A percentile compares a stretch with the other conserved stretches of the same genome.
These are phyloP conservation scores for Hypoxylon intermedium DNA, from an alignment of 495 filamentous ascomycete genomes.

Conservation along the genomic window DNA sequence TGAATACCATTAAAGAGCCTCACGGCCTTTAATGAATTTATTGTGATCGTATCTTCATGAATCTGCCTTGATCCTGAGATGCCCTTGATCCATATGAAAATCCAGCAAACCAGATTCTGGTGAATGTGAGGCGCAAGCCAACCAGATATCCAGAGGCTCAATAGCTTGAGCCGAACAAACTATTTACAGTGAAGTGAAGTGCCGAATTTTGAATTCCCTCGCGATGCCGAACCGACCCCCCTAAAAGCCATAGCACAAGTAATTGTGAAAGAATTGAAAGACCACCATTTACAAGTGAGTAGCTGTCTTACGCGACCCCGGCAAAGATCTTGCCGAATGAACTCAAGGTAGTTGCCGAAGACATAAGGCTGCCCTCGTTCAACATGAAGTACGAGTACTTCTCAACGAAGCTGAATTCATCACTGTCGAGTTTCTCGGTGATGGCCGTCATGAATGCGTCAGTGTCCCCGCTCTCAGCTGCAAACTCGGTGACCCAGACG, in stretches of 20 bases:
- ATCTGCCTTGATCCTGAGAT: conserved; percentile 34
- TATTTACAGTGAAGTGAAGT: conserved; percentile 39
- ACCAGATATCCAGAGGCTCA: conserved; percentile 31
- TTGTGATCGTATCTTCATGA: conserved; percentile 32
- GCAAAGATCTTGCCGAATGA: conserved; percentile 55
- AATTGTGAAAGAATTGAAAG: conserved; percentile 19
- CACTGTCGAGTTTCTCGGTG: conserved; percentile 69
- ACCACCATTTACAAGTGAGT: neutral
- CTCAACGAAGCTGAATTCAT: conserved; percentile 63
- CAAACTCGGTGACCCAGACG: conserved; percentile 88
- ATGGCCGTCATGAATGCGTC: conserved; percentile 64
- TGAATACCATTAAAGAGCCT: neutral
- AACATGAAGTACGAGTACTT: conserved; percentile 86
- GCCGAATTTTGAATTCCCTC: conserved; percentile 24
- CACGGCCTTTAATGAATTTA: conserved; percentile 15
- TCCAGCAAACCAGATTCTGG: conserved; percentile 23
- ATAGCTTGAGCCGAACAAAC: neutral
- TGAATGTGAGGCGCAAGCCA: conserved; percentile 15
- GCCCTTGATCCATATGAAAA: conserved; percentile 19
- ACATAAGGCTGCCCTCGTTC: conserved; percentile 55
- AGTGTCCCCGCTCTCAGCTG: conserved; percentile 56
- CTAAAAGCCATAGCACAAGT: conserved; percentile 15
- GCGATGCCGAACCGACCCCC: conserved; percentile 21
- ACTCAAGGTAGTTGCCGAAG: conserved; percentile 42
- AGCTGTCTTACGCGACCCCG: conserved; percentile 37